A percentile compares a stretch with the other conserved stretches of the same genome.
These are phyloP conservation scores for Centrapalus pauciflorus DNA, from an alignment of 129 eudicot genomes.

Conservation along the genomic window DNA sequence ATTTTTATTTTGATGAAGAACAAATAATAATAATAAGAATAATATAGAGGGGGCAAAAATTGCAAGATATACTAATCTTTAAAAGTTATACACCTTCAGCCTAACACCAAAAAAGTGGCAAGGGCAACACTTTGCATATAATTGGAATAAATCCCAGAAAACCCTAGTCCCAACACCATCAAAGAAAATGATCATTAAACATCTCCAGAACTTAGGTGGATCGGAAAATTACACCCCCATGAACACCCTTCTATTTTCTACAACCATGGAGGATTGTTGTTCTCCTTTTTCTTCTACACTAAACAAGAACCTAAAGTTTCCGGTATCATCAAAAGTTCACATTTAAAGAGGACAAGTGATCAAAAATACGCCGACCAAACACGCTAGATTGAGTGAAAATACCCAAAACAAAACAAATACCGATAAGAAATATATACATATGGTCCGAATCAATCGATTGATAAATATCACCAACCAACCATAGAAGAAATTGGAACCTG, in stretches of 20 bases:
- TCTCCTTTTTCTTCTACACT: background rate
- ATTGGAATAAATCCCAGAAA: background rate
- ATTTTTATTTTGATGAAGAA: background rate
- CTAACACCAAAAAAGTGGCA: background rate
- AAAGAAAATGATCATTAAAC: background rate
- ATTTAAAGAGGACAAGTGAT: background rate
- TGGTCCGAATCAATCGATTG: background rate
- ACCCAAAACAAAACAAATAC: background rate
- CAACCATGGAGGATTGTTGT: background rate
- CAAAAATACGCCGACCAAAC: background rate
- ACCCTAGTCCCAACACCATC: background rate
- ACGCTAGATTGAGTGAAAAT: background rate
- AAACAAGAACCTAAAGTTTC: background rate
- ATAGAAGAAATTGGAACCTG: conserved; percentile 43
- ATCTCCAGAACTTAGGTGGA: background rate
- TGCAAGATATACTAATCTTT: background rate
- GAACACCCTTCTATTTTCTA: background rate
- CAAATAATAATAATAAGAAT: background rate
- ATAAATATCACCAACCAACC: background rate
- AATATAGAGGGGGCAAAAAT: too few relatives aligned
- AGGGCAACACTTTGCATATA: background rate
- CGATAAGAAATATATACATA: background rate
- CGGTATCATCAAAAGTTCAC: background rate
- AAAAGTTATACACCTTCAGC: background rate
- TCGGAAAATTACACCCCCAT: background rate